Conservation (phyloP, 78 protist species). For the Dictyostelium purpureum region DNA sequence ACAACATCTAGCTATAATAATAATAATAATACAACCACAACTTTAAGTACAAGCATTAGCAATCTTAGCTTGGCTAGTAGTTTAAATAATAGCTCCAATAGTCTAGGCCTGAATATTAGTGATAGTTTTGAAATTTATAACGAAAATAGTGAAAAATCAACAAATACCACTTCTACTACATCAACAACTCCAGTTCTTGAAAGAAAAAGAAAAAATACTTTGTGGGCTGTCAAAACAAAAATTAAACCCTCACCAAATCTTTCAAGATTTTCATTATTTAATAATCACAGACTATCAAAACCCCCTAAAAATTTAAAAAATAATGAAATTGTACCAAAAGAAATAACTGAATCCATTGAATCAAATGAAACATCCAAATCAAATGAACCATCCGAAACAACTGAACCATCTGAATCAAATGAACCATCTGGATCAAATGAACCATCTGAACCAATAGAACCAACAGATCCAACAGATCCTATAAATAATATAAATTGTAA, state of each 20-base stretch:
- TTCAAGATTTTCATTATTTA: neutral
- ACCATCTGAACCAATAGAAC: too few relatives aligned
- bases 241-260: neutral
- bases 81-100: neutral
- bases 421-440: too few relatives aligned
- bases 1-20: neutral
- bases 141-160: neutral
- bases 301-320: too few relatives aligned
- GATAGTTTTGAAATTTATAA: neutral
- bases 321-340: too few relatives aligned
- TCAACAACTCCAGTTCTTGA: neutral
- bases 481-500: too few relatives aligned
- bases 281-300: neutral
- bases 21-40: neutral
- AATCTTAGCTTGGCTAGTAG: too few relatives aligned
- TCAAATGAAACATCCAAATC: too few relatives aligned
- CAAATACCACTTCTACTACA: neutral
- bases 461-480: too few relatives aligned
- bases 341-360: too few relatives aligned
- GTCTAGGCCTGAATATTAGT: neutral
- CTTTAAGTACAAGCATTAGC: too few relatives aligned
- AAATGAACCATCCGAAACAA: too few relatives aligned
- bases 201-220: neutral
- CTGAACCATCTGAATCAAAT: too few relatives aligned
- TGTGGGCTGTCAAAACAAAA: neutral